These are phyloP conservation scores for Erythrophleum ivorense DNA, from an alignment of 331 rosid genomes.

Conservation along the genomic window DNA sequence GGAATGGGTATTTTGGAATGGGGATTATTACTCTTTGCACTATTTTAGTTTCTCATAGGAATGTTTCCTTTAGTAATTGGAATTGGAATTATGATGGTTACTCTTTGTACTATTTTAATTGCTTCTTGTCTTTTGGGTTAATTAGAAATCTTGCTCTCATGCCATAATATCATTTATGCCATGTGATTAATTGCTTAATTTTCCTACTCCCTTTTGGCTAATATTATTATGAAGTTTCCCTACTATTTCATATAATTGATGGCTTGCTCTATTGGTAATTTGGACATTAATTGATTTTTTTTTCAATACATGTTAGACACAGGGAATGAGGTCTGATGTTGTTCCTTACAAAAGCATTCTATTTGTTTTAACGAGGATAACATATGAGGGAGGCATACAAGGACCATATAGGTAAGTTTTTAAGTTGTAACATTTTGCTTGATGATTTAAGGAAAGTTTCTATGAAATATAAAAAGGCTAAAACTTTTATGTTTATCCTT, in stretches of 20 bases:
- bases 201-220: not conserved
- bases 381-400: conserved; percentile 82
- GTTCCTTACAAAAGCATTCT: conserved; percentile 83
- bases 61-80: no score
- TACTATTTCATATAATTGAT: not conserved
- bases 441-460: conserved; percentile 13
- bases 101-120: no score
- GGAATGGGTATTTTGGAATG: no score
- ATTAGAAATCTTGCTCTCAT: no score
- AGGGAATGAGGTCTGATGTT: conserved; percentile 88
- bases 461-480: conserved; percentile 14
- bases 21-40: no score
- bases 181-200: not conserved
- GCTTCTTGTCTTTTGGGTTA: no score
- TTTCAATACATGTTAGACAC: conserved; percentile 57
- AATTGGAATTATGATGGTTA: no score
- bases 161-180: not conserved
- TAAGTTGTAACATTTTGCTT: conserved; percentile 8
- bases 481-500: not conserved
- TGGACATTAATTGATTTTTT: conserved; percentile 12
- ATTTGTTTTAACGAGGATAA: conserved; percentile 84
- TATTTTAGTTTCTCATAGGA: no score
- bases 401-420: conserved; percentile 83
- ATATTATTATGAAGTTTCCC: not conserved
- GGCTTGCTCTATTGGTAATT: conserved; percentile 1